Percentiles rank a stretch among this genome's conserved stretches.
Conservation (phyloP, 305 asterid genomes). For the Fraxinus albicans region DNA sequence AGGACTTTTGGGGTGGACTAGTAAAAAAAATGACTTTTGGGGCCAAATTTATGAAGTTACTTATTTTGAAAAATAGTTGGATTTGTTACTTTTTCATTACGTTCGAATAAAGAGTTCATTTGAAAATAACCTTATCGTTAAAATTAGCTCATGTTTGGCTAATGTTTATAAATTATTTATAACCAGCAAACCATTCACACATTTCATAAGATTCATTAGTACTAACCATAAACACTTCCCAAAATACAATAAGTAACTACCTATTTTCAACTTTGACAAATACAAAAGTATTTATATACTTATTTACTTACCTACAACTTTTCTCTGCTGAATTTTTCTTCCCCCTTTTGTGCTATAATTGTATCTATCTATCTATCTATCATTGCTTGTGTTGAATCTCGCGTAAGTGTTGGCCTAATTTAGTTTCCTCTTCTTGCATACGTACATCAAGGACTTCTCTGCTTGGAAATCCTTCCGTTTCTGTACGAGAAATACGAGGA, state of each 20-base stretch:
- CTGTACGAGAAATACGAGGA: slow-evolving; percentile 51
- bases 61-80: background rate
- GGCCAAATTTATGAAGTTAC: background rate
- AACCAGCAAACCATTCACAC: background rate
- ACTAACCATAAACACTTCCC: background rate
- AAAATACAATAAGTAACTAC: background rate
- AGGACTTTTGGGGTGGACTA: background rate
- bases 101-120: background rate
- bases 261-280: background rate
- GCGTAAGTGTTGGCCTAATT: background rate
- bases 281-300: background rate
- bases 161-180: background rate
- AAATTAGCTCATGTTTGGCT: background rate
- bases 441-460: slow-evolving; percentile 38
- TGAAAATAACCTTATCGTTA: background rate
- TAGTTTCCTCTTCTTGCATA: background rate
- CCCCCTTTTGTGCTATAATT: too few species aligned
- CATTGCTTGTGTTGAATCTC: background rate
- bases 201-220: background rate
- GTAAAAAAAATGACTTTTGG: background rate
- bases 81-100: background rate
- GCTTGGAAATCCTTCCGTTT: slow-evolving; percentile 51
- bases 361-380: background rate
- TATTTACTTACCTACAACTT: too few species aligned
- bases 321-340: background rate